These are phyloP conservation scores for Miscanthus lutarioriparius DNA, from an alignment of 176 grass and related monocot genomes.

Conservation along the genomic window DNA sequence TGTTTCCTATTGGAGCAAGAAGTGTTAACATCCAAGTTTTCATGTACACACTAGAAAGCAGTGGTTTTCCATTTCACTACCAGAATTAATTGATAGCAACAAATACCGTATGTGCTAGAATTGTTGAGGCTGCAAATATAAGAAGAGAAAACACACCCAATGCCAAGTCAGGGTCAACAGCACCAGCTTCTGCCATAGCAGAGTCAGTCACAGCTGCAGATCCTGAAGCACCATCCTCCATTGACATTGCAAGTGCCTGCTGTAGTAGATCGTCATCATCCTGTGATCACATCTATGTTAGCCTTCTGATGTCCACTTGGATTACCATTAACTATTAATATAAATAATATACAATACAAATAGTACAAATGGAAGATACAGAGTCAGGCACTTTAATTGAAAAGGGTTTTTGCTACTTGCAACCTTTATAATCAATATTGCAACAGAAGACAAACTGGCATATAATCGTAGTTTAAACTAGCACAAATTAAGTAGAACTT, in stretches of 20 bases:
- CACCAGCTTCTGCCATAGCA: constrained; percentile 61
- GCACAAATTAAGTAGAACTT: not conserved
- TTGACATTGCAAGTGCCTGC: constrained; percentile 91
- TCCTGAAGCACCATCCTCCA: constrained; percentile 65
- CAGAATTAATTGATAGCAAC: not conserved
- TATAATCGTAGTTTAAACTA: not conserved
- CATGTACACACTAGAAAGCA: not conserved
- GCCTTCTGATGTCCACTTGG: not conserved
- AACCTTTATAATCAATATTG: not conserved
- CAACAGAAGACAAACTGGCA: not conserved
- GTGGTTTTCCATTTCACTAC: not conserved
- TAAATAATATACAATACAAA: constrained; percentile 13
- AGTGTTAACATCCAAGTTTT: not conserved
- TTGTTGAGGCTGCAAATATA: not conserved
- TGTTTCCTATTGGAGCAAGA: not conserved
- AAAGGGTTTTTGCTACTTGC: not conserved
- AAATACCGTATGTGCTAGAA: not conserved
- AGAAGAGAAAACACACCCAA: constrained; percentile 53
- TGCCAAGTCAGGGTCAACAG: constrained; percentile 81
- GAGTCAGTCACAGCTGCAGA: constrained; percentile 50
- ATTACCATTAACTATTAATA: not conserved
- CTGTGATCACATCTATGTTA: constrained; percentile 51
- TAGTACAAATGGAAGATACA: constrained; percentile 7
- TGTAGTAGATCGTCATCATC: constrained; percentile 78
- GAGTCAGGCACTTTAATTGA: constrained; percentile 3